phyloP scores from a whole-genome alignment of 2,329 filamentous ascomycete genomes.

The Trichophyton schoenleinii region DNA sequence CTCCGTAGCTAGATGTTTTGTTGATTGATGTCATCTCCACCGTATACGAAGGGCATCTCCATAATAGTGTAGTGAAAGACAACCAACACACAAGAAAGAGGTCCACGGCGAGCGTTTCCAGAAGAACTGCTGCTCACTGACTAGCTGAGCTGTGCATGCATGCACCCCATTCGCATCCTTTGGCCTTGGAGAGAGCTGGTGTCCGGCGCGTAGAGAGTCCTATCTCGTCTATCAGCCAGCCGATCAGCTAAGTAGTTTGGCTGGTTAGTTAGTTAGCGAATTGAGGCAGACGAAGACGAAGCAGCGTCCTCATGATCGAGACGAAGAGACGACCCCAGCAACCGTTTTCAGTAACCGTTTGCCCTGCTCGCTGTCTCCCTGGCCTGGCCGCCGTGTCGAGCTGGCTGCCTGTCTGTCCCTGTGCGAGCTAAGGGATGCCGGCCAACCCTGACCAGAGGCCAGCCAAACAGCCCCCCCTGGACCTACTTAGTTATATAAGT shows the following conservation, averaged over 20 bases:
- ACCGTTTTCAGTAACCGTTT: neutral
- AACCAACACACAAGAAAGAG: neutral
- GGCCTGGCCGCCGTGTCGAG: neutral
- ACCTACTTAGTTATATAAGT: neutral
- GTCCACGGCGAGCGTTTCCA: neutral
- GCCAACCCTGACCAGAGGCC: neutral
- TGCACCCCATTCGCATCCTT: neutral
- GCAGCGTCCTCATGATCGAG: neutral
- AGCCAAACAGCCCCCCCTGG: too few species aligned
- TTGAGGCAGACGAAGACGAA: too few species aligned
- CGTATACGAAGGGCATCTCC: neutral
- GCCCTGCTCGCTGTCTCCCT: neutral
- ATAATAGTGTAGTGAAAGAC: neutral
- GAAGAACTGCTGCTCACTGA: neutral
- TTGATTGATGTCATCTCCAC: neutral
- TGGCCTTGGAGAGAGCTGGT: too few species aligned
- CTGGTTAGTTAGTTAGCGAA: too few species aligned
- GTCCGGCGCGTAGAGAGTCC: neutral
- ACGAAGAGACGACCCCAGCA: neutral
- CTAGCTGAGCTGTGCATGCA: too few species aligned
- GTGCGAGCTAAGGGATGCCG: neutral
- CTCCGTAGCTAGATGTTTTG: neutral
- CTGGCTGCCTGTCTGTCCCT: neutral
- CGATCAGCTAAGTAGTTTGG: neutral
- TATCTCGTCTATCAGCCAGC: neutral